phyloP scores from a whole-genome alignment of 345 rosid species.

The Melaleuca quinquenervia region DNA sequence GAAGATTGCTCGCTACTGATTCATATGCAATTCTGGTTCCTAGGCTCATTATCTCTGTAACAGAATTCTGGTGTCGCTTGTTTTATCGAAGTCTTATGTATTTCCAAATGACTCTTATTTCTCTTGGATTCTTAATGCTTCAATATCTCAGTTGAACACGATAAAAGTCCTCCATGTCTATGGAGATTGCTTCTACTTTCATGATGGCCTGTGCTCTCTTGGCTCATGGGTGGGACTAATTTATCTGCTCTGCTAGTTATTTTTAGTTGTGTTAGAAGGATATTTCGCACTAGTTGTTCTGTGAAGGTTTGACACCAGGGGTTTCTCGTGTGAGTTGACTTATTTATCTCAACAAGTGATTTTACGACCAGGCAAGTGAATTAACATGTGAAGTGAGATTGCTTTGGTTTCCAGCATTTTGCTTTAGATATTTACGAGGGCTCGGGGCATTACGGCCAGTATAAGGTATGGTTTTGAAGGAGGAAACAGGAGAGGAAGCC shows the following conservation, averaged over 20 bases:
- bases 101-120: not conserved
- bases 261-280: not conserved
- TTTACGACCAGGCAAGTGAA: not conserved
- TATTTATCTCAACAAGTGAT: too few relatives aligned
- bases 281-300: not conserved
- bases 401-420: not conserved
- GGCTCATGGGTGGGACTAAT: not conserved
- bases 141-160: not conserved
- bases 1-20: conserved; percentile 30
- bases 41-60: not conserved
- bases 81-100: not conserved
- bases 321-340: not conserved
- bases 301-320: not conserved
- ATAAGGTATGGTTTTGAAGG: too few relatives aligned
- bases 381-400: not conserved
- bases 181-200: not conserved
- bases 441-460: not conserved
- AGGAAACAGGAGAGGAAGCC: not conserved
- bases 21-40: not conserved
- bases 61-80: not conserved
- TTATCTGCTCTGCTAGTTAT: not conserved
- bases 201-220: not conserved
- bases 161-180: not conserved
- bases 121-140: not conserved
- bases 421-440: not conserved